A percentile compares a stretch with the other conserved stretches of the same genome.
Evolutionary conservation across 352 stramenopile species (phyloP).

Genomic region (Phytophthora ramorum): DNA sequence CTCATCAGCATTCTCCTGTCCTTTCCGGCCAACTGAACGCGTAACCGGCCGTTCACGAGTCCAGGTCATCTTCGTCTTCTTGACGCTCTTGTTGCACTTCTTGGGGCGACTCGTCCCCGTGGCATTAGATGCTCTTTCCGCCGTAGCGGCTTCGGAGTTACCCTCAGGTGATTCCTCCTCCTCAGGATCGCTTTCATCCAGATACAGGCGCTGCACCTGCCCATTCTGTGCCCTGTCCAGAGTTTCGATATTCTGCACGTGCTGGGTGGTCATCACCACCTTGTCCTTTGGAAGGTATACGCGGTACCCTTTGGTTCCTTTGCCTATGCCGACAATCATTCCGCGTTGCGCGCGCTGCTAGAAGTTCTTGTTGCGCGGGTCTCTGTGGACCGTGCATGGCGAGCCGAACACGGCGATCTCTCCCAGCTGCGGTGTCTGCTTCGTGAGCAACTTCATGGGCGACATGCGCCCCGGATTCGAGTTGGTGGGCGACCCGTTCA

Average conservation of each 20-base stretch:
- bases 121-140: not conserved
- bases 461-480: slow-evolving; percentile 8
- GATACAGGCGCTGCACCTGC: slow-evolving; percentile 1
- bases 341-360: not conserved
- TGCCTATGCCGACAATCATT: slow-evolving; percentile 14
- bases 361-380: slow-evolving; percentile 15
- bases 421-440: not conserved
- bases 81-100: not conserved
- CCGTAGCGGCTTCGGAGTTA: not conserved
- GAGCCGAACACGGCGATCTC: slow-evolving; percentile 19
- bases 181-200: slow-evolving; percentile 3
- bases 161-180: not conserved
- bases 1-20: not conserved
- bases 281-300: slow-evolving; percentile 11
- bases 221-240: not conserved
- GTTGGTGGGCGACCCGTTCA: slow-evolving; percentile 29
- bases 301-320: slow-evolving; percentile 18
- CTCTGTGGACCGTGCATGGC: slow-evolving; percentile 7
- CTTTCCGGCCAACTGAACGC: not conserved
- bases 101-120: not conserved
- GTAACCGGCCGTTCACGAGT: not conserved
- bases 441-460: slow-evolving; percentile 13
- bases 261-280: slow-evolving; percentile 15
- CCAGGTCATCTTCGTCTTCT: not conserved
- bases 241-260: slow-evolving; percentile 12